Percentiles rank a stretch among this genome's conserved stretches.
These are phyloP conservation scores for Solanum corneliomulleri DNA, from an alignment of 257 asterid species.

Conservation along the genomic window DNA sequence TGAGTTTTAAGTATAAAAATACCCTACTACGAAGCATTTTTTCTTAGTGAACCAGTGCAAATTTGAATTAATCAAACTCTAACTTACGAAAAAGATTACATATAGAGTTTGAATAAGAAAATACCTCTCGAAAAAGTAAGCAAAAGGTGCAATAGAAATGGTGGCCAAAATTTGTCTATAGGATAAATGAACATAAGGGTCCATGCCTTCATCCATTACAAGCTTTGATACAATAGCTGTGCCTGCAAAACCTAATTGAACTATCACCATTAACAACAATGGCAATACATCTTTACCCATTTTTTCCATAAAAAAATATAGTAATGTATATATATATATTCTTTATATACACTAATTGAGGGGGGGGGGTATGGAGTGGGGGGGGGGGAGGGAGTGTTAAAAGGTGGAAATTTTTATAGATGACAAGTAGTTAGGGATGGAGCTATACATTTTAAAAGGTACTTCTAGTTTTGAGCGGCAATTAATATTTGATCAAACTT, in stretches of 20 bases:
- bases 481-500: background rate
- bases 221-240: background rate
- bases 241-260: background rate
- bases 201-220: background rate
- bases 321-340: background rate
- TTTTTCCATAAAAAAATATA: background rate
- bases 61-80: background rate
- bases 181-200: background rate
- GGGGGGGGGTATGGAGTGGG: too few species aligned
- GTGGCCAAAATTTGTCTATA: background rate
- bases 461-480: background rate
- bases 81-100: background rate
- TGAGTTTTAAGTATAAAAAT: too few species aligned
- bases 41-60: too few species aligned
- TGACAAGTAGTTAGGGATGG: background rate
- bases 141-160: background rate
- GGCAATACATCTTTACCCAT: background rate
- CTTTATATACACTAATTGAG: background rate
- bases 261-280: background rate
- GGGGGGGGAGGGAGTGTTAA: background rate
- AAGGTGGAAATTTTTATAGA: background rate
- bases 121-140: background rate
- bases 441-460: too few species aligned
- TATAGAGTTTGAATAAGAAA: background rate
- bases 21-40: too few species aligned